Percentiles rank a stretch among this genome's conserved stretches.
Evolutionary conservation across 129 eudicot genomes (phyloP).

Genomic region (Heracleum sosnowskyi): DNA sequence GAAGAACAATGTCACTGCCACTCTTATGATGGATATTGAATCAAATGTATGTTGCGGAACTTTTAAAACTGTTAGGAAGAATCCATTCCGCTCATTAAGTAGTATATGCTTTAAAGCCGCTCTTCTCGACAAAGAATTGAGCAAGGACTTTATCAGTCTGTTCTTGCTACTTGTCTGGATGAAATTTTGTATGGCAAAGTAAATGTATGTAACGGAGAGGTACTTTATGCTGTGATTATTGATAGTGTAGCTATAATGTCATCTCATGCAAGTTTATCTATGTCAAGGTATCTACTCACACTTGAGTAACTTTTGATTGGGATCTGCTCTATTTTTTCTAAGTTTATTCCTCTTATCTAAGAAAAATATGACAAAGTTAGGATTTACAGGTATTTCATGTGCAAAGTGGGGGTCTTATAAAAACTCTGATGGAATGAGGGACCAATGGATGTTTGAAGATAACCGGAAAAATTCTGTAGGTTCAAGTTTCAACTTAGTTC

Average conservation of each 20-base stretch:
- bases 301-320: background rate
- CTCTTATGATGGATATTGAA: background rate
- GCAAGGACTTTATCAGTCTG: background rate
- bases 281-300: background rate
- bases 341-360: background rate
- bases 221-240: background rate
- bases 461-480: background rate
- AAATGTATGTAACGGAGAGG: background rate
- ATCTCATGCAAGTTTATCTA: background rate
- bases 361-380: background rate
- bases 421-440: background rate
- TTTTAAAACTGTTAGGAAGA: background rate
- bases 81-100: background rate
- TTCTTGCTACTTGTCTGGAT: background rate
- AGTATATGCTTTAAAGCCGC: background rate
- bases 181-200: background rate
- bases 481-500: background rate
- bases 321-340: background rate
- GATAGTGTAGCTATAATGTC: background rate
- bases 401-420: background rate
- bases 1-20: conserved; percentile 35
- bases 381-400: background rate
- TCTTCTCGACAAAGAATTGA: background rate
- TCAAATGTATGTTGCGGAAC: background rate
- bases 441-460: background rate